Evolutionary conservation across 805 yeast species (phyloP).

Genomic region (Zygosaccharomyces kombuchaensis): DNA sequence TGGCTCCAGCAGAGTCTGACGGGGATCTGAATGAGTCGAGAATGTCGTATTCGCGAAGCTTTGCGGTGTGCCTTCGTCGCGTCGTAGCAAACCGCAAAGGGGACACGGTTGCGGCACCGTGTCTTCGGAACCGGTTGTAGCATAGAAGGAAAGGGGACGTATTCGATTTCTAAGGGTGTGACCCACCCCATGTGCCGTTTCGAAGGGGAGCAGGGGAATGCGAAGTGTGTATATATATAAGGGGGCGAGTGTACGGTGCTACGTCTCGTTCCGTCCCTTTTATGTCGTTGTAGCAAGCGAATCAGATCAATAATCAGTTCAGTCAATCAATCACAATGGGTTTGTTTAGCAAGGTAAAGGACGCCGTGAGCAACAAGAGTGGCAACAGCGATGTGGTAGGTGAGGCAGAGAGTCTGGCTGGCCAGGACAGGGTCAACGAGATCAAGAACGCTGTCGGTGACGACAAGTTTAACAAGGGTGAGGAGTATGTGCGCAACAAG

Average conservation of each 20-base stretch:
- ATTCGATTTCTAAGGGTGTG: neutral
- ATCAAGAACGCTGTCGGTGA: conserved; percentile 33
- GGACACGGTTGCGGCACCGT: neutral
- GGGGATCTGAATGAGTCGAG: conserved; percentile 21
- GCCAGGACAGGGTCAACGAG: conserved; percentile 30
- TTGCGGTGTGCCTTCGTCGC: neutral
- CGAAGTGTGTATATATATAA: neutral
- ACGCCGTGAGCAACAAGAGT: conserved; percentile 25
- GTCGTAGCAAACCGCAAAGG: neutral
- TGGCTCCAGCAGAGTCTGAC: conserved; percentile 37
- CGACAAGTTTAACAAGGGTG: conserved; percentile 31
- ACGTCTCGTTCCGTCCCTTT: neutral
- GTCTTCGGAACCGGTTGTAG: neutral
- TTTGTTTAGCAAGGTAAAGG: conserved; percentile 41
- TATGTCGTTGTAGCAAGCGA: neutral
- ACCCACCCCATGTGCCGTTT: neutral
- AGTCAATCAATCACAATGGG: conserved; percentile 34
- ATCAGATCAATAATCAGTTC: neutral
- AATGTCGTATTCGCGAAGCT: neutral
- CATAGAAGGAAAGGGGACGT: neutral
- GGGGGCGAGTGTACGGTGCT: neutral
- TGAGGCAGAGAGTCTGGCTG: conserved; percentile 30
- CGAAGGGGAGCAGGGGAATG: neutral
- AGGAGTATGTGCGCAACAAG: conserved; percentile 27
- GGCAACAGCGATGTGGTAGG: conserved; percentile 24